Conservation (phyloP, 306 rosid genomes). For the Sophora flavescens region DNA sequence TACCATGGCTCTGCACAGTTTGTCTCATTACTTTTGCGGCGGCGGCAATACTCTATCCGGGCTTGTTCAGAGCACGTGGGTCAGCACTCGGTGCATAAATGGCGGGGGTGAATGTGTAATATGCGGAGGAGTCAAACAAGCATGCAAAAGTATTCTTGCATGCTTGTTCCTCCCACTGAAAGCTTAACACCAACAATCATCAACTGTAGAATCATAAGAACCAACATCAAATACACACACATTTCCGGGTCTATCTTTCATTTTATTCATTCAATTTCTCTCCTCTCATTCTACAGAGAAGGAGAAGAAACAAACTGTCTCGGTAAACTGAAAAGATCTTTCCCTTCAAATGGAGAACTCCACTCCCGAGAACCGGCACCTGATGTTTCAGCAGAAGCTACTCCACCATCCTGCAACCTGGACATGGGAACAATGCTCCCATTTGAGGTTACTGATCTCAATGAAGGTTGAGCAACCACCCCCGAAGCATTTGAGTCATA, state of each 20-base stretch:
- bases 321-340: constrained; percentile 92
- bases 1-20: neutral
- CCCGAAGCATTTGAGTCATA: constrained; percentile 72
- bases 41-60: neutral
- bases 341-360: constrained; percentile 97
- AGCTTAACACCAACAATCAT: constrained; percentile 62
- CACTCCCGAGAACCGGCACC: constrained; percentile 78
- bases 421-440: constrained; percentile 60
- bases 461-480: constrained; percentile 60
- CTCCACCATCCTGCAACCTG: constrained; percentile 81
- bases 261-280: constrained; percentile 69
- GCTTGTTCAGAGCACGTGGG: neutral
- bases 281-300: constrained; percentile 66
- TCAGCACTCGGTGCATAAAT: neutral
- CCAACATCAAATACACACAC: constrained; percentile 80
- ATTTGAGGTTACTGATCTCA: constrained; percentile 68
- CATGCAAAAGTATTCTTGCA: constrained; percentile 46
- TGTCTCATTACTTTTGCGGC: neutral
- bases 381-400: constrained; percentile 64
- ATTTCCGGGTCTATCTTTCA: constrained; percentile 54
- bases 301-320: constrained; percentile 99
- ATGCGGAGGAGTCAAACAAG: neutral
- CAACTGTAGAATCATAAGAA: constrained; percentile 65
- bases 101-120: neutral
- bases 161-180: constrained; percentile 47